Percentiles rank a stretch among this genome's conserved stretches.
phyloP scores from a whole-genome alignment of 805 yeast species.

The Saccharomycopsis vini region DNA sequence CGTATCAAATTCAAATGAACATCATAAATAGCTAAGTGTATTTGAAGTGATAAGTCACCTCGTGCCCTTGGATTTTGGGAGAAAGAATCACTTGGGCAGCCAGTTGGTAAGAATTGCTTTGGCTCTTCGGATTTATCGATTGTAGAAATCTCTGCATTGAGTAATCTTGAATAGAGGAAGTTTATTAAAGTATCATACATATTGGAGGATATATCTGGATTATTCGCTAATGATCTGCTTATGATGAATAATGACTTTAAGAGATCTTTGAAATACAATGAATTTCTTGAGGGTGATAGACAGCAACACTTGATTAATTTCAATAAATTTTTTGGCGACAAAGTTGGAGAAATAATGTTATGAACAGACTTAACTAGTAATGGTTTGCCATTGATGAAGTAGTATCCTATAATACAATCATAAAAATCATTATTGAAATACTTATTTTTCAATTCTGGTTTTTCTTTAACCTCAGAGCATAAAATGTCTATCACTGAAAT shows the following conservation, averaged over 20 bases:
- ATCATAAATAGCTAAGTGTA: background rate
- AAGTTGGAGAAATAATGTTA: constrained; percentile 2
- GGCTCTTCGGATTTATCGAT: background rate
- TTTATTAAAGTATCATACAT: constrained; percentile 3
- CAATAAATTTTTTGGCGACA: background rate
- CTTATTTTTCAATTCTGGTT: background rate
- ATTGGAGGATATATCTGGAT: too few relatives aligned
- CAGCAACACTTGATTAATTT: constrained; percentile 9
- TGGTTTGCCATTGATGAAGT: background rate
- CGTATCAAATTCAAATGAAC: constrained; percentile 3
- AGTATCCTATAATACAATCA: constrained; percentile 7
- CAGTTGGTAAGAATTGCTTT: too few relatives aligned
- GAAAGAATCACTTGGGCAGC: background rate
- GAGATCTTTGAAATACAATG: background rate
- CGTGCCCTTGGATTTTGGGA: background rate
- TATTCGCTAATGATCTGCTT: background rate
- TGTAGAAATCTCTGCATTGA: background rate
- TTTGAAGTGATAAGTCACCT: background rate
- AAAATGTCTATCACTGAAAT: background rate
- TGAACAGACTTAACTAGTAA: constrained; percentile 5
- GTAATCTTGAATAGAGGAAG: constrained; percentile 1
- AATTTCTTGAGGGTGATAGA: background rate
- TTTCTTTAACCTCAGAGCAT: background rate
- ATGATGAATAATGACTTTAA: constrained; percentile 1
- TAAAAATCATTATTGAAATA: constrained; percentile 9